phyloP scores from a whole-genome alignment of 192 early-diverging fungal genomes.

The Rhizoclosmatium globosum region DNA sequence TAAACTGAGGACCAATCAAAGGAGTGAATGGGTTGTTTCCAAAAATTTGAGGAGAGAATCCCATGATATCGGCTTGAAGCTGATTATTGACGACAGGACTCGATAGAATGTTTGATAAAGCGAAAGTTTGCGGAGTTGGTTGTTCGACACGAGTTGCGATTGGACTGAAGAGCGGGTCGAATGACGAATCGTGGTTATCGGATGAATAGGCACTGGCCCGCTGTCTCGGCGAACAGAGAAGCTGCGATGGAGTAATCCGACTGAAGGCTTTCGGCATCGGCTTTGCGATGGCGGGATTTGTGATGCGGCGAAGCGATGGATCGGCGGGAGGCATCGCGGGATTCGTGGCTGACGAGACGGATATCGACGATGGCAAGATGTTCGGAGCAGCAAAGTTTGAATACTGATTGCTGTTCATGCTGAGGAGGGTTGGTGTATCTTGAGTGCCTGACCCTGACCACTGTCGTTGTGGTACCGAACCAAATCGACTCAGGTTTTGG shows the following conservation, averaged over 20 bases:
- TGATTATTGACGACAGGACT: neutral
- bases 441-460: no score
- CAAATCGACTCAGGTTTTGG: no score
- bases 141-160: neutral
- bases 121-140: constrained; percentile 4
- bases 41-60: constrained; percentile 16
- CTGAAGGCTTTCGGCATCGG: neutral
- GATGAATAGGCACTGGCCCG: neutral
- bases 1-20: neutral
- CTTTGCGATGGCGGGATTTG: neutral
- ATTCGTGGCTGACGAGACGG: no score
- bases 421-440: no score
- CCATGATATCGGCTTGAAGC: constrained; percentile 12
- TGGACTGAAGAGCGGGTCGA: neutral
- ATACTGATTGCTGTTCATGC: no score
- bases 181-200: neutral
- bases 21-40: neutral
- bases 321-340: no score
- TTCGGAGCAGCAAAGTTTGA: no score
- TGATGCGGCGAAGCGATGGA: neutral
- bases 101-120: neutral
- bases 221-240: neutral
- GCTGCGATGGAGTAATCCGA: constrained; percentile 14
- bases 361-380: no score
- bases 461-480: no score